Percentiles rank a stretch among this genome's conserved stretches.
phyloP scores from a whole-genome alignment of 2,329 filamentous ascomycete species.

The Dothidotthia symphoricarpi region DNA sequence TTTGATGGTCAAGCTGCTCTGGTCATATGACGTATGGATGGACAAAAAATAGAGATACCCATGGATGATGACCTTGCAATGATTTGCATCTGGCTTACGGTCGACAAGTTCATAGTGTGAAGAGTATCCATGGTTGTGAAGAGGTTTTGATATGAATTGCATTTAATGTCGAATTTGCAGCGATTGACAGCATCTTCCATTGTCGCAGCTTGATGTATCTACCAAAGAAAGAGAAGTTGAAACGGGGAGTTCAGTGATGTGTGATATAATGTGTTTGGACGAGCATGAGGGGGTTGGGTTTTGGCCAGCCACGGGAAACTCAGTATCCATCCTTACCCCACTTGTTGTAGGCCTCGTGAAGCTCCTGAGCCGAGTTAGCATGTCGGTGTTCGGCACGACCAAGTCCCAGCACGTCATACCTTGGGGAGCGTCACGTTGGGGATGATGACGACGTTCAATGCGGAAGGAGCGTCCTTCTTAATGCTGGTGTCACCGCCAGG shows the following conservation, averaged over 20 bases:
- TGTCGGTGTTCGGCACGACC: constrained; percentile 2
- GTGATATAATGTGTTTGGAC: constrained; percentile 1
- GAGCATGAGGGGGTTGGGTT: constrained; percentile 6
- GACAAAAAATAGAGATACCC: constrained; percentile 14
- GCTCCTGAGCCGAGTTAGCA: constrained; percentile 55
- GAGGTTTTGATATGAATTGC: too few relatives aligned
- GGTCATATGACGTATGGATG: too few relatives aligned
- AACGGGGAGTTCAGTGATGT: too few relatives aligned
- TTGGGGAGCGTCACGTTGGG: constrained; percentile 91
- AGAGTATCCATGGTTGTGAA: too few relatives aligned
- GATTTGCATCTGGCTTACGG: too few relatives aligned
- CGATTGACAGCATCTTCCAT: too few relatives aligned
- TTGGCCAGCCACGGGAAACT: constrained; percentile 2
- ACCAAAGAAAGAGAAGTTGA: too few relatives aligned
- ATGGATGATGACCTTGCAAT: constrained; percentile 5
- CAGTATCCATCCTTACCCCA: constrained; percentile 95
- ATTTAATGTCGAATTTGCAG: too few relatives aligned
- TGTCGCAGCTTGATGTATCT: too few relatives aligned
- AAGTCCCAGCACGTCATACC: constrained; percentile 32
- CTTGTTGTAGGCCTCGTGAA: constrained; percentile 99
- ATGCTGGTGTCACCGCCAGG: constrained; percentile 78
- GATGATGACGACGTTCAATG: constrained; percentile 90
- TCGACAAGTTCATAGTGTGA: too few relatives aligned
- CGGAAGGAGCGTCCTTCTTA: constrained; percentile 88
- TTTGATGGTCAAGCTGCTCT: too few relatives aligned